These are phyloP conservation scores for Elaeagnus macrophylla DNA, from an alignment of 306 rosid species.

Conservation along the genomic window DNA sequence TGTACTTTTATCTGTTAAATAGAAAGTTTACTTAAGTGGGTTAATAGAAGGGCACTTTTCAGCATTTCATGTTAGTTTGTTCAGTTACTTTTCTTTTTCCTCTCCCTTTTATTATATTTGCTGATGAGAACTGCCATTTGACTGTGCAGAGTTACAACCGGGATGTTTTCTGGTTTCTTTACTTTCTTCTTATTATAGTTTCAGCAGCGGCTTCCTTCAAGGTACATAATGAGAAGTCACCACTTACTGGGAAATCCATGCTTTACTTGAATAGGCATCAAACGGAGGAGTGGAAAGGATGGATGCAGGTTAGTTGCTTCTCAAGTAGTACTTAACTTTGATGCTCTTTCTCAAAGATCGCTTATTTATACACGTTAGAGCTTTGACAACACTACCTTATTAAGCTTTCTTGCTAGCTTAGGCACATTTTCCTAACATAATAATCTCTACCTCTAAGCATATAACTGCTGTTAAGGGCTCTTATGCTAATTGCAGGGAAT, in stretches of 20 bases:
- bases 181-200: conserved; percentile 82
- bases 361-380: conserved; percentile 13
- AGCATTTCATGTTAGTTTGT: background rate
- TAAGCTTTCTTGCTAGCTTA: too few species aligned
- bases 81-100: background rate
- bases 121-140: conserved; percentile 12
- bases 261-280: conserved; percentile 94
- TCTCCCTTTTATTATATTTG: background rate
- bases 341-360: background rate
- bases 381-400: background rate
- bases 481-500: too few species aligned
- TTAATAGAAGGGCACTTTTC: too few species aligned
- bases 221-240: conserved; percentile 75
- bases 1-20: too few species aligned
- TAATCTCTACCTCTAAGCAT: too few species aligned
- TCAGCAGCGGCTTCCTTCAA: conserved; percentile 76
- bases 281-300: conserved; percentile 99
- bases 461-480: too few species aligned
- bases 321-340: background rate
- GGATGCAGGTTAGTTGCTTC: conserved; percentile 89
- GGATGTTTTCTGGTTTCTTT: conserved; percentile 80
- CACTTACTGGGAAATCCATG: conserved; percentile 72
- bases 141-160: conserved; percentile 84
- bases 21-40: too few species aligned
- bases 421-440: too few species aligned